A percentile compares a stretch with the other conserved stretches of the same genome.
These are phyloP conservation scores for Fraxinus velutina DNA, from an alignment of 305 asterid genomes.

Conservation along the genomic window DNA sequence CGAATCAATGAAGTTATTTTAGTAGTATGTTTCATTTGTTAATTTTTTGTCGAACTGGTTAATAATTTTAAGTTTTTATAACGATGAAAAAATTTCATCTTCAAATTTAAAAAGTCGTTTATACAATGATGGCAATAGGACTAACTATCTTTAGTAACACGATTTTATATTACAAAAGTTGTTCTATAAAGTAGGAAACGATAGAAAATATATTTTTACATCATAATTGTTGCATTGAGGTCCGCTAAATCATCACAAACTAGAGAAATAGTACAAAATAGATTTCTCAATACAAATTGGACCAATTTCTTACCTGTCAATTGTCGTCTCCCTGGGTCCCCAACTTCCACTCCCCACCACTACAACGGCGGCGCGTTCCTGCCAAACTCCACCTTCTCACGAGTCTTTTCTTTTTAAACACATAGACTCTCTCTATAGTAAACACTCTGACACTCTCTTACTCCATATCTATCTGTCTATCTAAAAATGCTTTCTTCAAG, in stretches of 20 bases:
- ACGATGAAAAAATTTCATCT: neutral
- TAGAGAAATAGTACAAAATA: neutral
- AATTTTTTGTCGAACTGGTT: neutral
- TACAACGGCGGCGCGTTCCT: neutral
- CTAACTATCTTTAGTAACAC: neutral
- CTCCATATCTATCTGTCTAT: neutral
- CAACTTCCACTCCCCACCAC: constrained; percentile 14
- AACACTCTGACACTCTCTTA: constrained; percentile 2
- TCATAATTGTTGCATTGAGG: neutral
- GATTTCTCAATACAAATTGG: neutral
- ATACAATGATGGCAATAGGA: neutral
- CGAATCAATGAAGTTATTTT: neutral
- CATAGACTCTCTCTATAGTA: neutral
- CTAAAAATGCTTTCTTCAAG: constrained; percentile 15
- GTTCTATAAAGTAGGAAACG: neutral
- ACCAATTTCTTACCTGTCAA: constrained; percentile 27
- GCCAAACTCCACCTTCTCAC: neutral
- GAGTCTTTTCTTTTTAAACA: neutral
- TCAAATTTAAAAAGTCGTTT: neutral
- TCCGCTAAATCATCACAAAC: neutral
- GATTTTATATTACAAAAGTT: neutral
- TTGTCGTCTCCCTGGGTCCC: constrained; percentile 20
- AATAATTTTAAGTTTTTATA: neutral
- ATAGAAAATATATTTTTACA: neutral
- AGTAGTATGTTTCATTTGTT: neutral